A percentile compares a stretch with the other conserved stretches of the same genome.
Evolutionary conservation across 192 early-diverging fungal genomes (phyloP).

Genomic region (Rhizophlyctis rosea): DNA sequence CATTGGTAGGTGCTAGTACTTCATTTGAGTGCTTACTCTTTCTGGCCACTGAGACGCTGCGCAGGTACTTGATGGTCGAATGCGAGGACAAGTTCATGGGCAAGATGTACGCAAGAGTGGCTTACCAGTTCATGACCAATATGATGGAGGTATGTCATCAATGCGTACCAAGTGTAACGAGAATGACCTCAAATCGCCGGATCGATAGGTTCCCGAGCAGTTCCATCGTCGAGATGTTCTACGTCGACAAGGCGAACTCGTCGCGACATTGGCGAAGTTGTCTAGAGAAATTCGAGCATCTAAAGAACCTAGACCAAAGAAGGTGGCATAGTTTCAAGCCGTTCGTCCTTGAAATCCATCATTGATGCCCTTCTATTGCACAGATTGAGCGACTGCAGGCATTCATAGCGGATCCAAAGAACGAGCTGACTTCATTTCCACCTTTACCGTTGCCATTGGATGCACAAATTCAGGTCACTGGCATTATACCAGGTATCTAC

Average conservation of each 20-base stretch:
- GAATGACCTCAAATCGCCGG: background rate
- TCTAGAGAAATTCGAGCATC: slow-evolving; percentile 69
- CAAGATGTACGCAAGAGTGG: slow-evolving; percentile 83
- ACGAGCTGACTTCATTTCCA: slow-evolving; percentile 73
- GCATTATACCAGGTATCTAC: slow-evolving; percentile 71
- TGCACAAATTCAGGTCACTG: slow-evolving; percentile 81
- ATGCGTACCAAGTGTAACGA: background rate
- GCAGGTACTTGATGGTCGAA: slow-evolving; percentile 93
- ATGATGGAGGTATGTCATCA: slow-evolving; percentile 53
- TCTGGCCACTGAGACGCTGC: too few species aligned
- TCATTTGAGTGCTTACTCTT: background rate
- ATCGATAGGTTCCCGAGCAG: slow-evolving; percentile 52
- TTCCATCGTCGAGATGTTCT: slow-evolving; percentile 68
- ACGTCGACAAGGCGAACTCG: slow-evolving; percentile 78
- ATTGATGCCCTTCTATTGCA: background rate
- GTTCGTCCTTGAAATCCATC: background rate
- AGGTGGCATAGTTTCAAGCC: slow-evolving; percentile 50
- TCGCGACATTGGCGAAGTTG: slow-evolving; percentile 69
- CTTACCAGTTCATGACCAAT: slow-evolving; percentile 74
- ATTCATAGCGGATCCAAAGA: slow-evolving; percentile 80
- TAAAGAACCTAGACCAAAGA: slow-evolving; percentile 84
- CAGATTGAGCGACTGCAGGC: slow-evolving; percentile 79
- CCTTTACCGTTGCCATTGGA: slow-evolving; percentile 89
- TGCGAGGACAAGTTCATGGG: slow-evolving; percentile 80
- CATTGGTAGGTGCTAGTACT: slow-evolving; percentile 66